Percentiles rank a stretch among this genome's conserved stretches.
Conservation (phyloP, 768 basidiomycete genomes). For the Fomitopsis pulvina region DNA sequence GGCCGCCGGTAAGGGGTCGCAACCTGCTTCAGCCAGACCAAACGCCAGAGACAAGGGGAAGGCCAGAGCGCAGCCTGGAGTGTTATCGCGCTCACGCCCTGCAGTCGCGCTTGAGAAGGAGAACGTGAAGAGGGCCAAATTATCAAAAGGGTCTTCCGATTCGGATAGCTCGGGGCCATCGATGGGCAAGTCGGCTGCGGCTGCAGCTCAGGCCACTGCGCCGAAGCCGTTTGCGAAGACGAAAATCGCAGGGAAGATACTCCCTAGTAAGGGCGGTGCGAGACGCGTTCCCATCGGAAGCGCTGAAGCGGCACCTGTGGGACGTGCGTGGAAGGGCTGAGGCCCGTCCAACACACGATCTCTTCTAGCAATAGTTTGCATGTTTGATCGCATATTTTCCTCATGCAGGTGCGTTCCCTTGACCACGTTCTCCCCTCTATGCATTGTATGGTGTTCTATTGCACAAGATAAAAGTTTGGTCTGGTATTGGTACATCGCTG, state of each 20-base stretch:
- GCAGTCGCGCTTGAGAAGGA: slow-evolving; percentile 23
- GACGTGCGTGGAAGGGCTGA: slow-evolving; percentile 45
- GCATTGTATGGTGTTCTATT: no score
- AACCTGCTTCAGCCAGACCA: slow-evolving; percentile 22
- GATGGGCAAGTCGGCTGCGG: not conserved
- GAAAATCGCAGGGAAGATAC: slow-evolving; percentile 2
- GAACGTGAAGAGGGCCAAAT: slow-evolving; percentile 18
- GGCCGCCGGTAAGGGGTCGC: slow-evolving; percentile 6
- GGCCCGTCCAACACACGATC: not conserved
- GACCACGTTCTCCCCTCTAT: not conserved
- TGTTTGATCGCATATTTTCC: not conserved
- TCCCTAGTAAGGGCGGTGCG: slow-evolving; percentile 38
- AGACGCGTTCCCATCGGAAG: slow-evolving; percentile 64
- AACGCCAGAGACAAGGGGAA: slow-evolving; percentile 37
- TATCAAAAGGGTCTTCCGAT: not conserved
- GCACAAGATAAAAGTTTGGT: no score
- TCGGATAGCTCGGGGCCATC: not conserved
- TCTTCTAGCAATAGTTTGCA: not conserved
- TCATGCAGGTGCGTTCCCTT: not conserved
- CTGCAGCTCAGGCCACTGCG: not conserved
- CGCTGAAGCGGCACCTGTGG: slow-evolving; percentile 48
- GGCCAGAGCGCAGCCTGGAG: slow-evolving; percentile 14
- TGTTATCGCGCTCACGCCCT: slow-evolving; percentile 7
- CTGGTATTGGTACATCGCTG: no score
- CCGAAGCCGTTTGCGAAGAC: slow-evolving; percentile 5